Evolutionary conservation across 2,329 filamentous ascomycete genomes (phyloP), one percentile per base, ranked within the genome.

Genomic region (Trichophyton rubrum): DNA sequence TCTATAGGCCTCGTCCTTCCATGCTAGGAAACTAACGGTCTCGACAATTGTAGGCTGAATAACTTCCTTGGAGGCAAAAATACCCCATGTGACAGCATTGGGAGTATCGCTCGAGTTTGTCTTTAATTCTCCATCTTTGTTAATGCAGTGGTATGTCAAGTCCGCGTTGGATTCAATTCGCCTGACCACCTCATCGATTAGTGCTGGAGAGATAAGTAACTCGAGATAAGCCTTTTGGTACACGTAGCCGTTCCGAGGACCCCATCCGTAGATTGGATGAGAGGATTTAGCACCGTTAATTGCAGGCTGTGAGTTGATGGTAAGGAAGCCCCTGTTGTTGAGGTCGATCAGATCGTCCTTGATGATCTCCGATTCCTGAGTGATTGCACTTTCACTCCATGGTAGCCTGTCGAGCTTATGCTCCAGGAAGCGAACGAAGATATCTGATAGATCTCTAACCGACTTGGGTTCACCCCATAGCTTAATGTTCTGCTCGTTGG

Each of bases 1-100:
- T 63, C 89, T 85, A 79, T 90, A 99, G 15, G 95, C 95, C 75
- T 99, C 93, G 67, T 99, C 93, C 76, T 95, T 95, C 93, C 93
- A 99, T 1, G 93, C 93, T 59, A 99, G 79, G 82, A 99, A 99
- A 72, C 89, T 95, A 72, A 99, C 87, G 17, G 89, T 95, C 77
- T 99, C 93, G 59, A 99, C 93, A 68, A 99, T 96, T n/a, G 93
- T 99, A 13, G 93, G 93, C 74, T 99, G 93, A n/a, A 99, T 91
- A 70, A 99, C 96, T 75, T 99, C 93, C 73, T 97, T 95, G 62
- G 93, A 93, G 0, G 93, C 92, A 78, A 97, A 99, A 38, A 99
- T 95, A 74, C 93, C 93, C 93, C 93, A 99, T 1, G 93, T 99
- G 57, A 99, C 89, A n/a, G 93, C 93, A 68, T 99, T 99, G 41